These are phyloP conservation scores for Corchorus olitorius DNA, from an alignment of 345 rosid genomes.

Conservation along the genomic window DNA sequence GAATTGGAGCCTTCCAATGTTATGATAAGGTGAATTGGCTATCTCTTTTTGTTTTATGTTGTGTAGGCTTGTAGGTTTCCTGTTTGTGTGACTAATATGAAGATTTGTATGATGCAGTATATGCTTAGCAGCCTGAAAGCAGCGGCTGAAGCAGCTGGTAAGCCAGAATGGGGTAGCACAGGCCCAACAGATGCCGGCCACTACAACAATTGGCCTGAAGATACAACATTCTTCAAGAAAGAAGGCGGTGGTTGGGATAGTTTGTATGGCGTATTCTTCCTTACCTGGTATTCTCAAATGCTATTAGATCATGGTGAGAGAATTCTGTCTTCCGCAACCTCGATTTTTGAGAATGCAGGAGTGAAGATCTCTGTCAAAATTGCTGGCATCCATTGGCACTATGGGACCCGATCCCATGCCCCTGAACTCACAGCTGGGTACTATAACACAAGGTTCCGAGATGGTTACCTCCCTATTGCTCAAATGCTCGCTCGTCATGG, in stretches of 20 bases:
- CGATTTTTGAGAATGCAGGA: slow-evolving; percentile 44
- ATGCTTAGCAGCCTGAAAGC: slow-evolving; percentile 80
- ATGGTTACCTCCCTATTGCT: slow-evolving; percentile 93
- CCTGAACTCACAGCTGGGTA: slow-evolving; percentile 99
- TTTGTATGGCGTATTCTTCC: slow-evolving; percentile 87
- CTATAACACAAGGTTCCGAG: slow-evolving; percentile 84
- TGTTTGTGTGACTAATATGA: slow-evolving; percentile 8
- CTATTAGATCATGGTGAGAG: slow-evolving; percentile 82
- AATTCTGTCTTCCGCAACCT: slow-evolving; percentile 64
- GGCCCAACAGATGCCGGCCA: slow-evolving; percentile 98
- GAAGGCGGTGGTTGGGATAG: slow-evolving; percentile 88
- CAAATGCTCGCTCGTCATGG: slow-evolving; percentile 86
- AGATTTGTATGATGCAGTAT: slow-evolving; percentile 51
- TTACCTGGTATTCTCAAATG: slow-evolving; percentile 90
- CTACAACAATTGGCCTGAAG: slow-evolving; percentile 98
- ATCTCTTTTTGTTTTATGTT: not conserved
- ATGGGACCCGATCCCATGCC: slow-evolving; percentile 90
- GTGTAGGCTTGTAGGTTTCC: not conserved
- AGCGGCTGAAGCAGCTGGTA: slow-evolving; percentile 84
- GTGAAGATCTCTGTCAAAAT: slow-evolving; percentile 85
- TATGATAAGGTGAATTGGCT: slow-evolving; percentile 67
- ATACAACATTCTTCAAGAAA: slow-evolving; percentile 75
- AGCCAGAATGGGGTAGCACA: slow-evolving; percentile 91
- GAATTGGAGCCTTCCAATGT: slow-evolving; percentile 98
- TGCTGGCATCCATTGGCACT: slow-evolving; percentile 99